Evolutionary conservation across 148 eudicot genomes (phyloP), one percentile per base, ranked within the genome.

Genomic region (Pouteria glomerata): DNA sequence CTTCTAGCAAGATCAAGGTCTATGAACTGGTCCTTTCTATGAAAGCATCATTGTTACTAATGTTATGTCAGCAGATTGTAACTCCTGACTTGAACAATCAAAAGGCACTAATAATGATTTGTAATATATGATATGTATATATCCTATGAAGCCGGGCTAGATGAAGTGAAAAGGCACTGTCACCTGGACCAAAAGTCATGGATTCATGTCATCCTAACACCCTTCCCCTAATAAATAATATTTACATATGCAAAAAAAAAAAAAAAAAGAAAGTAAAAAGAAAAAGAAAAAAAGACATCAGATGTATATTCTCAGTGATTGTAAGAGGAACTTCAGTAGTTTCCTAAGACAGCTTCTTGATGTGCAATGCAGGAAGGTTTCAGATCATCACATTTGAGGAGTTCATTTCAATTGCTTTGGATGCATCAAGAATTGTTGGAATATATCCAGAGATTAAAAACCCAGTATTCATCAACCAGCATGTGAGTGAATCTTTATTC

Each of bases 371-470:
- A 95, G 99, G 99, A 78, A 92, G 84, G 69, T 95, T 77, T 76
- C 75, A 87, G 6, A 91, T 95, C 67, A 92, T 95, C 77, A 88
- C 97, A 57, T 95, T 95, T 71, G 99, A 89, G 26, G 96, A 95
- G 84, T 95, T 72, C 84, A 91, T 95, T 66, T 73, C 87, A 68
- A 91, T 91, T 80, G 97, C 99, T 66, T 84, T 95, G 63, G 84
- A 91, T 63, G 94, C 97, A 53, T 74, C 93, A 18, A 89, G 99
- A 84, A 77, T 88, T 39, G 97, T 95, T 73, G 99, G 99, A 73
- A 95, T 95, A 63, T 95, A 95, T 75, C 99, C 99, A 21, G 99
- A 95, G 86, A 91, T 95, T 6, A 95, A 95, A 69, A 83, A 85
- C 82, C 99, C 99, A n/a, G 86, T 95, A 37, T 68, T 86, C 53